These are phyloP conservation scores for Phytophthora pisi DNA, from an alignment of 352 stramenopile species.

Conservation along the genomic window DNA sequence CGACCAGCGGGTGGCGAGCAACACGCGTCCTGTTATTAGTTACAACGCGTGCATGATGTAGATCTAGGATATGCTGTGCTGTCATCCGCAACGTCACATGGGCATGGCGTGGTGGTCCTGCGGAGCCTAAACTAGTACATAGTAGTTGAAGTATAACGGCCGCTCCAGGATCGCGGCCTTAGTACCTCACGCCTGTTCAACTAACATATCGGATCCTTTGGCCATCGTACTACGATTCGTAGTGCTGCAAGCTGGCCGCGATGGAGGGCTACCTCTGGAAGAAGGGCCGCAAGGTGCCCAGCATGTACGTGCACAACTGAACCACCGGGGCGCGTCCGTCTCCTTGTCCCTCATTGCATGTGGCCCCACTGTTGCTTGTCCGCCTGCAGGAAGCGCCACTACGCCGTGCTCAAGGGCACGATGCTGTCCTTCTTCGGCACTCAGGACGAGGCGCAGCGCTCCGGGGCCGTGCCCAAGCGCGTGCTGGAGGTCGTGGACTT, in stretches of 20 bases:
- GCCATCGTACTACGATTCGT: not conserved
- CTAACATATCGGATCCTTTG: not conserved
- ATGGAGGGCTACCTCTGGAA: slow-evolving; percentile 66
- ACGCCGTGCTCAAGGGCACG: slow-evolving; percentile 77
- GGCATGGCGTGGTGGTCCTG: too few species aligned
- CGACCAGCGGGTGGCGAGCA: slow-evolving; percentile 12
- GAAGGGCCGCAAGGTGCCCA: slow-evolving; percentile 45
- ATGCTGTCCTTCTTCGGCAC: slow-evolving; percentile 73
- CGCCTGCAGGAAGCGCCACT: slow-evolving; percentile 62
- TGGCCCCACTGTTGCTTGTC: not conserved
- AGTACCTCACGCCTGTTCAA: not conserved
- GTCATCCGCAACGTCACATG: not conserved
- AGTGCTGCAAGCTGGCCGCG: not conserved
- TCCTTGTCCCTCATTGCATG: not conserved
- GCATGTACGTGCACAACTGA: slow-evolving; percentile 39
- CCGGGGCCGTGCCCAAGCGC: slow-evolving; percentile 48
- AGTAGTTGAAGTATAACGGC: not conserved
- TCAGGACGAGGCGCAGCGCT: slow-evolving; percentile 54
- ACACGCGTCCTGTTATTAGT: not conserved
- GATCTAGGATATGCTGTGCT: too few species aligned
- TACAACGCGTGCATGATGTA: too few species aligned
- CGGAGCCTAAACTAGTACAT: not conserved
- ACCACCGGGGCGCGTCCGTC: not conserved
- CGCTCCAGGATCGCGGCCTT: not conserved
- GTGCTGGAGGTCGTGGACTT: slow-evolving; percentile 69